Conservation (phyloP, 441 rosid genomes). For the Erodium texanum region DNA sequence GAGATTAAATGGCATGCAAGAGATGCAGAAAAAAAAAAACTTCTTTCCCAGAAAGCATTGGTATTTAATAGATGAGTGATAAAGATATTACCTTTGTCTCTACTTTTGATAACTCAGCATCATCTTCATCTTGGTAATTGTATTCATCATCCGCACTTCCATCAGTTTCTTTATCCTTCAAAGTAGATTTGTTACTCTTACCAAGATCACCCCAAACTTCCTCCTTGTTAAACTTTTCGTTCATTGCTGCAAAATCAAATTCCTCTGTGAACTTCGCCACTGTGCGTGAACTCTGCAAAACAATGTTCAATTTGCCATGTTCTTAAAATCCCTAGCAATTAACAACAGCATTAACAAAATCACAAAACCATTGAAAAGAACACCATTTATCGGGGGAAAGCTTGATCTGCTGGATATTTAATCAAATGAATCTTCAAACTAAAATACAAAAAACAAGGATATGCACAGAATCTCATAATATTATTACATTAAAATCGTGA, state of each 20-base stretch:
- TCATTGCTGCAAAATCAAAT: conserved; percentile 84
- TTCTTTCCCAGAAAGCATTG: conserved; percentile 1
- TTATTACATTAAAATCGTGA: neutral
- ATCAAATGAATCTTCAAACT: neutral
- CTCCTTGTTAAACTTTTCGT: conserved; percentile 38
- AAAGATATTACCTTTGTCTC: conserved; percentile 32
- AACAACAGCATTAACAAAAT: neutral
- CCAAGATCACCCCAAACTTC: conserved; percentile 85
- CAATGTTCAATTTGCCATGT: neutral
- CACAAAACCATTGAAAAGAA: neutral
- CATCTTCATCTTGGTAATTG: conserved; percentile 39
- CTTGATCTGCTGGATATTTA: neutral
- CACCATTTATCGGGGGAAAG: neutral
- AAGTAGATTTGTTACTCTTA: conserved; percentile 39
- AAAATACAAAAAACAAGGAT: neutral
- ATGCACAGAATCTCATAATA: neutral
- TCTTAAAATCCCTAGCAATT: neutral
- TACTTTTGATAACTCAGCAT: conserved; percentile 34
- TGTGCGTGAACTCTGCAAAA: conserved; percentile 48
- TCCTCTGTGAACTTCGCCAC: conserved; percentile 72
- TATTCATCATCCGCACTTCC: conserved; percentile 41
- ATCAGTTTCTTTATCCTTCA: conserved; percentile 41
- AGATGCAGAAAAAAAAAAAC: neutral
- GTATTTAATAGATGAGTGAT: neutral
- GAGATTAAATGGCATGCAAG: neutral